Evolutionary conservation across 2,329 filamentous ascomycete genomes (phyloP).

Genomic region (Colletotrichum spaethianum): DNA sequence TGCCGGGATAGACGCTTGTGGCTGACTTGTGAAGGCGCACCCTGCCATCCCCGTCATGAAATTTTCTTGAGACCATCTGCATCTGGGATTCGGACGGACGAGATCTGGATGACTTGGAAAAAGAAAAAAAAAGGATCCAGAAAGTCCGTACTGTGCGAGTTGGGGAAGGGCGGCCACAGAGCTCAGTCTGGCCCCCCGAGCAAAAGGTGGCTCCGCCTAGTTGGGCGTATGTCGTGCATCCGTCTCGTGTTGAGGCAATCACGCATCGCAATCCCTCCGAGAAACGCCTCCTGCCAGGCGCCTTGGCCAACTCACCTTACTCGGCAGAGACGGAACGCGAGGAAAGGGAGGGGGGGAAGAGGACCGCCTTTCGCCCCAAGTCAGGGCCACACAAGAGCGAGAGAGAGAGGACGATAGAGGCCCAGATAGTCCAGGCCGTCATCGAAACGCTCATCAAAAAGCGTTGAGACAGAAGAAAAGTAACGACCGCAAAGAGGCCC

Average conservation of each 20-base stretch:
- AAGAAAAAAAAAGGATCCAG: too few relatives aligned
- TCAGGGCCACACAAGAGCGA: neutral
- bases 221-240: constrained; percentile 1
- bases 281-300: neutral
- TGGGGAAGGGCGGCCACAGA: neutral
- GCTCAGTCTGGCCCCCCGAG: neutral
- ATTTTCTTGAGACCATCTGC: neutral
- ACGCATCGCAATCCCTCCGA: neutral
- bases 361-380: neutral
- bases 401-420: neutral
- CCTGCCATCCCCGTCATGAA: neutral
- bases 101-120: neutral
- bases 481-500: neutral
- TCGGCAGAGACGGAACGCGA: neutral
- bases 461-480: neutral
- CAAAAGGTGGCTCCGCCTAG: neutral
- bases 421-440: neutral
- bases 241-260: neutral
- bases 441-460: neutral
- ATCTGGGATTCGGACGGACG: neutral
- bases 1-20: neutral
- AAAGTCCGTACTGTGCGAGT: neutral
- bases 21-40: neutral
- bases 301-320: neutral
- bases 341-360: neutral